Percentiles rank a stretch among this genome's conserved stretches.
Conservation (phyloP, 108 stramenopile species). For the Nannochloropsis gaditana region DNA sequence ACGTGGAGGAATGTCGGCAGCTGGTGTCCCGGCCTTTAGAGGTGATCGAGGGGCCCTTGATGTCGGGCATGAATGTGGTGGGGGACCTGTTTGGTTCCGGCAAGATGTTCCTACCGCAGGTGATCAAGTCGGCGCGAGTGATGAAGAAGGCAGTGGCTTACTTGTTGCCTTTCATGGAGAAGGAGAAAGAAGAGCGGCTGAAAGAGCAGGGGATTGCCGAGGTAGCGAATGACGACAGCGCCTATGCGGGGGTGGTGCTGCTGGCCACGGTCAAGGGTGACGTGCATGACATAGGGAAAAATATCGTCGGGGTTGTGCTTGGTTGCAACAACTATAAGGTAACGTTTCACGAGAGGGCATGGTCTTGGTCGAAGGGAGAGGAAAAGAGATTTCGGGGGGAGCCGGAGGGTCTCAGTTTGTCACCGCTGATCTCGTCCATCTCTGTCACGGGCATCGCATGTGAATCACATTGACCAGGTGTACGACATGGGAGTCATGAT, state of each 20-base stretch:
- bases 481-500: slow-evolving; percentile 99
- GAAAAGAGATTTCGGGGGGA: too few species aligned
- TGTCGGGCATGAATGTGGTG: slow-evolving; percentile 99
- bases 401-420: too few species aligned
- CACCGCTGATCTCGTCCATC: too few species aligned
- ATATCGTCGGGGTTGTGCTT: slow-evolving; percentile 97
- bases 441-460: too few species aligned
- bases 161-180: slow-evolving; percentile 97
- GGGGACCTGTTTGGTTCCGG: slow-evolving; percentile 98
- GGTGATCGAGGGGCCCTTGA: slow-evolving; percentile 98
- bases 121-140: slow-evolving; percentile 98
- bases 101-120: slow-evolving; percentile 99
- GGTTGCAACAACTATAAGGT: slow-evolving; percentile 98
- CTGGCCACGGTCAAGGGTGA: slow-evolving; percentile 99
- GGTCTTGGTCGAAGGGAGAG: too few species aligned
- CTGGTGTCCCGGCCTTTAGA: slow-evolving; percentile 69
- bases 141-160: slow-evolving; percentile 99
- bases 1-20: slow-evolving; percentile 47
- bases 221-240: slow-evolving; percentile 65
- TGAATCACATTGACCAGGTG: slow-evolving; percentile 53
- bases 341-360: background rate
- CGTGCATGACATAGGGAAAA: slow-evolving; percentile 99
- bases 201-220: slow-evolving; percentile 78
- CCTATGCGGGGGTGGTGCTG: slow-evolving; percentile 74
- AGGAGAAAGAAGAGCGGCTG: slow-evolving; percentile 84